Evolutionary conservation across 305 asterid genomes (phyloP), one percentile per base, ranked within the genome.

Genomic region (Vinca major): DNA sequence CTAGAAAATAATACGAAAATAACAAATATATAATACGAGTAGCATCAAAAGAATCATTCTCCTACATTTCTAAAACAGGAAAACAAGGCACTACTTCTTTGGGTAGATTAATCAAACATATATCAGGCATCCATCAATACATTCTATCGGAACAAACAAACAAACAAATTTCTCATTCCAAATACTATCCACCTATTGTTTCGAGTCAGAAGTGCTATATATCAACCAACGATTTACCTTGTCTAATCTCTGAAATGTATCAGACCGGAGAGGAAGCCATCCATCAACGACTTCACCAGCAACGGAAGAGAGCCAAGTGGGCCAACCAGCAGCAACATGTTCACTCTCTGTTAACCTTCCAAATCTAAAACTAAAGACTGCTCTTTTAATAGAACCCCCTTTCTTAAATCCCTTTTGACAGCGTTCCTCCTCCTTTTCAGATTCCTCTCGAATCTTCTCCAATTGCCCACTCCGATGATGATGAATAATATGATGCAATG

Each of bases 211-310:
- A 26, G 33, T 26, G 33, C 33, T 26, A 26, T 26, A 26, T 26
- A 26, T 26, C 33, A 26, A 26, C 33, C 33, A 26, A 26, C 33
- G 33, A 50, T 57, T 68, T 76, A 88, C 98, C 91, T 90, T 92
- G 37, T 92, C 96, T 45, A 87, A 74, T 83, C 92, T 87, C 75
- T 92, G 89, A 61, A 80, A 92, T 0, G 80, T 65, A 20, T 92
- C 91, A 0, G 95, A 84, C 74, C 82, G 69, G 57, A 90, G 76
- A 70, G 98, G 98, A 49, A 79, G 58, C 95, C 93, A 88, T n/a
- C 97, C 98, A 0, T 86, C 86, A 71, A 92, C 77, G 72, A 96
- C 96, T 16, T 90, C 96, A 0, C 87, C 94, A 4, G 97, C 98
- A 17, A 86, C 97, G 2, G 95, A 81, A 1, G 90, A 65, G 49